A percentile compares a stretch with the other conserved stretches of the same genome.
Evolutionary conservation across 2,329 filamentous ascomycete species (phyloP).

Genomic region (Colletotrichum sp.): DNA sequence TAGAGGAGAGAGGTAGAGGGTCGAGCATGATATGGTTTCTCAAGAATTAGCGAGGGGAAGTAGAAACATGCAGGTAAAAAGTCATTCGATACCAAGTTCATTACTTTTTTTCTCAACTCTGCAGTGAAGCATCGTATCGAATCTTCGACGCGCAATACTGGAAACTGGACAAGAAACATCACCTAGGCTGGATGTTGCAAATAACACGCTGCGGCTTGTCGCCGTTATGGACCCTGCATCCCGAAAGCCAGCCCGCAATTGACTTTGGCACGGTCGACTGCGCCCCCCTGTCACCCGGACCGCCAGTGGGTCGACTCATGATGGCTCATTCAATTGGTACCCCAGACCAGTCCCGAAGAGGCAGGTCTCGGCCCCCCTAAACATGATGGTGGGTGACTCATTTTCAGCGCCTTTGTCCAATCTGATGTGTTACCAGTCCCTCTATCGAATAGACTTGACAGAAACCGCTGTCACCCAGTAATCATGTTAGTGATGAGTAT

Average conservation of each 20-base stretch:
- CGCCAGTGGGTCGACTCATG: neutral
- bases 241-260: neutral
- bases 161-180: neutral
- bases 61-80: neutral
- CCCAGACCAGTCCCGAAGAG: neutral
- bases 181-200: neutral
- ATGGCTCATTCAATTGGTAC: slow-evolving; percentile 15
- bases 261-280: neutral
- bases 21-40: neutral
- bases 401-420: neutral
- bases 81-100: slow-evolving; percentile 20
- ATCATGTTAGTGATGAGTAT: neutral
- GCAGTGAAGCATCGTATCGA: neutral
- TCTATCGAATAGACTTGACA: neutral
- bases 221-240: neutral
- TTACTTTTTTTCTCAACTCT: neutral
- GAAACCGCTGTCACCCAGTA: neutral
- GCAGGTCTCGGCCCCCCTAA: neutral
- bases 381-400: slow-evolving; percentile 2
- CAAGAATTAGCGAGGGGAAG: neutral
- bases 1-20: slow-evolving; percentile 3
- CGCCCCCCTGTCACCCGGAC: neutral
- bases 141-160: neutral
- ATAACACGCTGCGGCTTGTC: neutral
- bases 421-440: neutral